Conservation (phyloP, 495 filamentous ascomycete genomes). For the Penicillium psychrofluorescens region DNA sequence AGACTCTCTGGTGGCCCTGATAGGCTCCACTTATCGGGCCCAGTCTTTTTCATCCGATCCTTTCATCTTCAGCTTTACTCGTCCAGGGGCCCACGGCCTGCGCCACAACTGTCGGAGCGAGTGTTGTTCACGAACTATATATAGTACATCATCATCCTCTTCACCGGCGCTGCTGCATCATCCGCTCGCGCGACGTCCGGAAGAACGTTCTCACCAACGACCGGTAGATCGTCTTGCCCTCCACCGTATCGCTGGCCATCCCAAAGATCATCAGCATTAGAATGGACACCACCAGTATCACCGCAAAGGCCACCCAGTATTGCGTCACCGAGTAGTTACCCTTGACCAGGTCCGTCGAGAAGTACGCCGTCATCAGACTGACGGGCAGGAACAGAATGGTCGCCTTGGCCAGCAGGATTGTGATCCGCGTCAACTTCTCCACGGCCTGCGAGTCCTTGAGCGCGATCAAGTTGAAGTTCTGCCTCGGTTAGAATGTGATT, state of each 20-base stretch:
- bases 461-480: conserved; percentile 86
- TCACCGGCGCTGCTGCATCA: neutral
- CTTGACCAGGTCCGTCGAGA: conserved; percentile 61
- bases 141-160: no score
- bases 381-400: conserved; percentile 82
- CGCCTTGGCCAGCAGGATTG: conserved; percentile 75
- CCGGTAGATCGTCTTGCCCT: conserved; percentile 43
- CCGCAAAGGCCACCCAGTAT: conserved; percentile 69
- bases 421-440: conserved; percentile 70
- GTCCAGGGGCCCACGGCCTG: no score
- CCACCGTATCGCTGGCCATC: conserved; percentile 39
- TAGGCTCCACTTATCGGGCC: conserved; percentile 8
- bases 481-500: conserved; percentile 8
- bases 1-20: conserved; percentile 2
- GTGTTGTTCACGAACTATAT: no score
- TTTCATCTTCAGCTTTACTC: no score
- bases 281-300: conserved; percentile 59
- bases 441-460: conserved; percentile 76
- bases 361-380: conserved; percentile 79
- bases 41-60: no score
- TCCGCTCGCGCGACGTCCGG: conserved; percentile 19
- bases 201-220: conserved; percentile 36
- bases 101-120: no score
- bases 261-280: conserved; percentile 45
- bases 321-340: conserved; percentile 49